phyloP scores from a whole-genome alignment of 225 moss, liverwort and hornwort species.

The Pleurozium schreberi region DNA sequence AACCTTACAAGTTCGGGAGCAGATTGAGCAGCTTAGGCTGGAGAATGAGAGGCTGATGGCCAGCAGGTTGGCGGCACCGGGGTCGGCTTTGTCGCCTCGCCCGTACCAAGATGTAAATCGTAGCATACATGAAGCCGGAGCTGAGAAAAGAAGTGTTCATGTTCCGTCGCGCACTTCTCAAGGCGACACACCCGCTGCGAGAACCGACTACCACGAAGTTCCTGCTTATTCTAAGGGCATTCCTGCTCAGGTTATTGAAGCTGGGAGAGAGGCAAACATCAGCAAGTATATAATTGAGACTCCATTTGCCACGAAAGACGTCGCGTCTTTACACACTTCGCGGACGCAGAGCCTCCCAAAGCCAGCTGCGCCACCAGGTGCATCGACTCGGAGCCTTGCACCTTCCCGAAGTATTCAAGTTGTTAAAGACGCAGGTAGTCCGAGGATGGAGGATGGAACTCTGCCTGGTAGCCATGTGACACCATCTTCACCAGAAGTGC shows the following conservation, averaged over 20 bases:
- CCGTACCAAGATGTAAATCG: conserved; percentile 6
- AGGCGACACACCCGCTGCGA: not conserved
- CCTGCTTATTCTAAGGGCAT: not conserved
- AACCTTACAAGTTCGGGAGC: conserved; percentile 20
- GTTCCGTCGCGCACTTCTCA: not conserved
- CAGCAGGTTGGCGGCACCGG: not conserved
- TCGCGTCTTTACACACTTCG: not conserved
- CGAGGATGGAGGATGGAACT: conserved; percentile 13
- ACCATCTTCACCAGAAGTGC: not conserved
- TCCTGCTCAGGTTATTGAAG: conserved; percentile 2
- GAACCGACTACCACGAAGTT: not conserved
- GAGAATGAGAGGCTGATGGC: conserved; percentile 29
- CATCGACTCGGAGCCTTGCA: conserved; percentile 14
- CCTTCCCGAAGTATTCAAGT: conserved; percentile 25
- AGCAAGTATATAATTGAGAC: conserved; percentile 16
- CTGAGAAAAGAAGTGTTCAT: conserved; percentile 1
- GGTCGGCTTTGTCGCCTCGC: conserved; percentile 2
- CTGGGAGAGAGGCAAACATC: conserved; percentile 1
- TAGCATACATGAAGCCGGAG: not conserved
- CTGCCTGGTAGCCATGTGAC: not conserved
- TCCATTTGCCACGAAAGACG: conserved; percentile 3
- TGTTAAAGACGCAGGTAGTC: not conserved
- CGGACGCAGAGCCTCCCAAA: conserved; percentile 20
- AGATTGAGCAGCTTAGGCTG: conserved; percentile 28
- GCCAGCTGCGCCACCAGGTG: conserved; percentile 22